Evolutionary conservation across 192 early-diverging fungal species (phyloP), one percentile per base, ranked within the genome.

Genomic region (Coemansia sp.): DNA sequence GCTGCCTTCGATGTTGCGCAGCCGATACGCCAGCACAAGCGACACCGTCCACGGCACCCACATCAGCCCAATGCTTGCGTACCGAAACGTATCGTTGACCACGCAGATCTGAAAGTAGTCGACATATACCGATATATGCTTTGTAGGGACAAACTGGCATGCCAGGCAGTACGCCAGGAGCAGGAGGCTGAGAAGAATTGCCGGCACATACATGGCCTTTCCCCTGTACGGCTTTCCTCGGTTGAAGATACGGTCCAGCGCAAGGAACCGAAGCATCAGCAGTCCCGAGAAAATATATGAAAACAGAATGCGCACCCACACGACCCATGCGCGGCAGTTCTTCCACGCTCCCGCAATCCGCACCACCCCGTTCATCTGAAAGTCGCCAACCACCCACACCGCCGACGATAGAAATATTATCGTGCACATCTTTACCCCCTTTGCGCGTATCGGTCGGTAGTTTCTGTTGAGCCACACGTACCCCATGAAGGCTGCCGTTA

Each of bases 1-100:
- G 12, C 69, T 71, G 1, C 72, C 67, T 32, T 80, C 72, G 10
- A 80, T 80, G 22, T 80, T 80, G 56, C 77, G 77, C 48, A 74
- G 19, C 11, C 51, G 51, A 14, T 25, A 20, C 14, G 51, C 51
- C 7, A 54, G 39, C 61, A 56, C 6, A 60, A 69, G 46, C 1
- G 56, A 53, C 0, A 56, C 62, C 2, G 45, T 25, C 63, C 63
- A 74, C 1, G 65, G 67, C 37, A 69, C 56, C 72, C 72, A 74
- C 22, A 74, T 65, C 1, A 74, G 67, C 13, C 67, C 72, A 32
- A 74, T 38, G 41, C 72, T 69, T 9, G 50, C 63, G 14, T 69
- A 74, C 11, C 67, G 49, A 50, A 69, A 74, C 13, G 50, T 46
- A 37, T 65, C 61, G 38, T 65, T 56, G 49, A 69, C 66, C 5